Evolutionary conservation across 352 stramenopile genomes (phyloP).

Genomic region (Thalassiosira delicatula): DNA sequence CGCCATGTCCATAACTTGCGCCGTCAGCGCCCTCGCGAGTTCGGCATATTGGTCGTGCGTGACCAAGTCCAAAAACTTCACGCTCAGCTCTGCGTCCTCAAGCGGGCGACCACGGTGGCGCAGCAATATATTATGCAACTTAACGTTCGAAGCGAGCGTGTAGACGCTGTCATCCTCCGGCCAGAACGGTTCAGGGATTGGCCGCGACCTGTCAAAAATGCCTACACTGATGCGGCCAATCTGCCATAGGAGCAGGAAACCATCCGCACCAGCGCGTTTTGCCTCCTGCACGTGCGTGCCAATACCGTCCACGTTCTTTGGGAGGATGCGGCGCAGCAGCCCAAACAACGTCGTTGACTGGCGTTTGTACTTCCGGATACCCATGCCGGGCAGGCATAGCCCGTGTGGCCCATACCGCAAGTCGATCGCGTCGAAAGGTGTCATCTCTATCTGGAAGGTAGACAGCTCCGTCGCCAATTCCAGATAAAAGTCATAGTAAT

Average conservation of each 20-base stretch:
- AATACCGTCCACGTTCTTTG: background rate
- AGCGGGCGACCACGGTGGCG: background rate
- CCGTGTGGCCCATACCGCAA: background rate
- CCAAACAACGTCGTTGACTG: background rate
- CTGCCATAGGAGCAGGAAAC: no score
- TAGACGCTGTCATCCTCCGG: background rate
- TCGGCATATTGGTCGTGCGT: no score
- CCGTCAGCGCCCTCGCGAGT: no score
- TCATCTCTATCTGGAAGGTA: background rate
- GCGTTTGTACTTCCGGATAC: background rate
- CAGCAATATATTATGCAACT: background rate
- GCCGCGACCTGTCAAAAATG: no score
- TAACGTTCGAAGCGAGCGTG: background rate
- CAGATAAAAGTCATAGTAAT: background rate
- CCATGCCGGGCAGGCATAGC: background rate
- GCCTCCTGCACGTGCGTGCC: background rate
- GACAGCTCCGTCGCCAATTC: background rate
- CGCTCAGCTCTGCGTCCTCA: background rate
- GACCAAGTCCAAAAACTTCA: no score
- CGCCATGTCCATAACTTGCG: no score
- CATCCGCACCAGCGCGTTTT: no score
- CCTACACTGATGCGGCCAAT: no score
- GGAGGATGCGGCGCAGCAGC: background rate
- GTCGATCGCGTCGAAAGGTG: background rate
- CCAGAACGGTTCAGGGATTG: no score